Evolutionary conservation across 257 asterid genomes (phyloP).

Genomic region (Paraleonurus japonicus): DNA sequence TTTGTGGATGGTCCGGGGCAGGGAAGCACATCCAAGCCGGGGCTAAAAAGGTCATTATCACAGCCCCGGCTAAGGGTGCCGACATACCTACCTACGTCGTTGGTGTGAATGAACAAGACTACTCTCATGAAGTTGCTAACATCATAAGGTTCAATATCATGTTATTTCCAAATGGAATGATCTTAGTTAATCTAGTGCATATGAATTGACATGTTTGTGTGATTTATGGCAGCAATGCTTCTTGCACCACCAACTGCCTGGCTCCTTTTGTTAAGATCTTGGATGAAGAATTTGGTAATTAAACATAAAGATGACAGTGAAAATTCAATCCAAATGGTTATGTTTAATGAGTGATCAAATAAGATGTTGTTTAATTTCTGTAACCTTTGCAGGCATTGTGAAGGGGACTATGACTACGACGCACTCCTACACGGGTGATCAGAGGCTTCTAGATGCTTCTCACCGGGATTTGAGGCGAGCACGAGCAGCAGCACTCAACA

Average conservation of each 20-base stretch:
- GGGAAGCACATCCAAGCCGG: constrained; percentile 98
- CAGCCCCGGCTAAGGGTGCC: constrained; percentile 97
- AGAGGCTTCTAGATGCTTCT: constrained; percentile 94
- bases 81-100: constrained; percentile 92
- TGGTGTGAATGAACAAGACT: constrained; percentile 86
- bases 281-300: constrained; percentile 88
- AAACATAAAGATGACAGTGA: constrained; percentile 5
- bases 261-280: constrained; percentile 88
- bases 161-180: background rate
- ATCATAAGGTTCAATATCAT: constrained; percentile 59
- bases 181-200: background rate
- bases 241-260: constrained; percentile 96
- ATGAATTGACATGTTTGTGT: background rate
- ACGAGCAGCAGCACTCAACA: constrained; percentile 89
- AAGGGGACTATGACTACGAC: constrained; percentile 99
- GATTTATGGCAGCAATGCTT: constrained; percentile 71
- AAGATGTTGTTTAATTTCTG: too few species aligned
- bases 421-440: constrained; percentile 97
- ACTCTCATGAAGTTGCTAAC: constrained; percentile 67
- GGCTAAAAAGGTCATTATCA: constrained; percentile 91
- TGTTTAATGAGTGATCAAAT: background rate
- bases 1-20: constrained; percentile 94
- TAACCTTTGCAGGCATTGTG: constrained; percentile 63
- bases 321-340: background rate
- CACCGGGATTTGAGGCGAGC: constrained; percentile 92